Evolutionary conservation across 805 yeast species (phyloP), one percentile per base, ranked within the genome.

Genomic region (Candida pini): DNA sequence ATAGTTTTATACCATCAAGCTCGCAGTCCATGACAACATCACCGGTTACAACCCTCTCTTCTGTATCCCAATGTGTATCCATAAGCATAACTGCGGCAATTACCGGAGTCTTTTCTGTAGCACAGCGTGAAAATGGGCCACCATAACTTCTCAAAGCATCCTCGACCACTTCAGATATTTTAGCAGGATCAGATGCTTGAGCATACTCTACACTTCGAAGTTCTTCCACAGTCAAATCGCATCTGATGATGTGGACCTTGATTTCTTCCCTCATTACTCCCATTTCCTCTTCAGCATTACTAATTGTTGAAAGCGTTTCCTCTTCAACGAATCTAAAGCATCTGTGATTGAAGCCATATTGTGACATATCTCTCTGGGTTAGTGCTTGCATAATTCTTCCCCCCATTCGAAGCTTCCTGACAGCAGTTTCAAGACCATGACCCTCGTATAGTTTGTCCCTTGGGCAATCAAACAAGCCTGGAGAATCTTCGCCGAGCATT

Each of bases 1-100:
- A 97, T 35, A 92, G 60, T 43, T 78, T 78, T 28, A 86, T 64
- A 28, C 75, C 64, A 27, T 70, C 79, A 18, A 71, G 69, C 9
- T 92, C 92, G 19, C 97, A 97, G 29, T 97, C 97, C 13, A 90
- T 62, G 0, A 97, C 97, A 2, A 97, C 97, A 61, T 92, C 97
- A 2, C 87, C 86, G 23, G 77, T 56, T 31, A 92, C 78, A 43
- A 83, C 60, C 14, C 76, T 66, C 21, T 62, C 58, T 27, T 60
- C 49, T 2, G 64, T 58, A 55, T 89, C 95, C 83, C 87, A 92
- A 51, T 81, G 88, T 1, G 94, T 70, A 60, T 92, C 98, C 46
- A 88, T 56, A 47, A 78, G 81, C 55, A 90, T 67, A 16, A 84
- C 90, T 0, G 97, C 96, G 16, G 92, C 94, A 48, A 84, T 85